Evolutionary conservation across 1,284 basidiomycete species (phyloP).

Genomic region (Apiotrichum domesticum): DNA sequence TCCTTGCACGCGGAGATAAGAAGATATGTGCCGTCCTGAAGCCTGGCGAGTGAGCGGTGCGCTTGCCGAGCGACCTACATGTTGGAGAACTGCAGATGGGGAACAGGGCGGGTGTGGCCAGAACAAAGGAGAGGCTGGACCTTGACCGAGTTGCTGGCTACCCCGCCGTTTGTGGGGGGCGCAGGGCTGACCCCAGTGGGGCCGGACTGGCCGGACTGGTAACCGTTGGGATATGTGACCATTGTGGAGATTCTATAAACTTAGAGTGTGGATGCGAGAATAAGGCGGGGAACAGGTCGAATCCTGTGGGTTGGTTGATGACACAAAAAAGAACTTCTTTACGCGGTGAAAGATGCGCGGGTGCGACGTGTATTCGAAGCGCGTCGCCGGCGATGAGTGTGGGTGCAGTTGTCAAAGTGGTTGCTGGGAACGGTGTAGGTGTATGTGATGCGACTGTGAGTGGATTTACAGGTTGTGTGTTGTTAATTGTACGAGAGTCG

Average conservation of each 20-base stretch:
- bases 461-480: background rate
- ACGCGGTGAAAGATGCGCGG: no score
- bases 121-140: conserved; percentile 52
- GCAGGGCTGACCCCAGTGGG: background rate
- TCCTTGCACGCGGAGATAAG: conserved; percentile 94
- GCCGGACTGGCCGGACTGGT: background rate
- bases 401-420: no score
- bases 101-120: conserved; percentile 68
- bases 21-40: conserved; percentile 73
- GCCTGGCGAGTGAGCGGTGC: conserved; percentile 38
- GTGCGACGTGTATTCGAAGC: no score
- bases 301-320: background rate
- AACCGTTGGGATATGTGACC: conserved; percentile 26
- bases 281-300: no score
- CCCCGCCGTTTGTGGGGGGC: conserved; percentile 9
- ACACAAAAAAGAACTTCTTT: no score
- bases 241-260: conserved; percentile 5
- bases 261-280: background rate
- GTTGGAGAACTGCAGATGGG: conserved; percentile 83
- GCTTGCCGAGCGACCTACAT: conserved; percentile 25
- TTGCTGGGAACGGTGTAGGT: no score
- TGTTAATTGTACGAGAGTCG: background rate
- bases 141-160: conserved; percentile 20
- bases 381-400: no score
- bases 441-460: background rate